Conservation (phyloP, 805 yeast species). For the Torulaspora maleeae region DNA sequence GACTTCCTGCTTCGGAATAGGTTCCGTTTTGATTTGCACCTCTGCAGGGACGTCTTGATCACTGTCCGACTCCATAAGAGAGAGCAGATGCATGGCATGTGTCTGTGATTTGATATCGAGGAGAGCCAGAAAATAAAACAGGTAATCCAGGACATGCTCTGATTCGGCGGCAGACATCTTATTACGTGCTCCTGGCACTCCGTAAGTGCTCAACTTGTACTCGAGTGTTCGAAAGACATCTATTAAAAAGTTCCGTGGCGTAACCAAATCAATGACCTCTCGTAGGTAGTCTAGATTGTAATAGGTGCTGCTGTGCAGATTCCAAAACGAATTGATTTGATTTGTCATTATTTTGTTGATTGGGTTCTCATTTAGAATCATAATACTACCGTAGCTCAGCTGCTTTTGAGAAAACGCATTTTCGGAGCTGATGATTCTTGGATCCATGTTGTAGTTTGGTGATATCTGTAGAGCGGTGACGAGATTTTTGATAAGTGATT, state of each 20-base stretch:
- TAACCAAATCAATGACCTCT: conserved; percentile 27
- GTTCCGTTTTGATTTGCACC: conserved; percentile 12
- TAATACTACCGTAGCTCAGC: conserved; percentile 23
- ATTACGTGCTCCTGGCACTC: conserved; percentile 24
- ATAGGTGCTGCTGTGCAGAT: conserved; percentile 36
- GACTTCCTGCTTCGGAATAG: conserved; percentile 13
- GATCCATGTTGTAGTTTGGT: conserved; percentile 30
- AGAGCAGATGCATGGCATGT: conserved; percentile 24
- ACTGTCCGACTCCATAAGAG: conserved; percentile 19
- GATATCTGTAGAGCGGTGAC: conserved; percentile 22
- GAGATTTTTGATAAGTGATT: conserved; percentile 24
- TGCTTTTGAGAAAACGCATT: conserved; percentile 29
- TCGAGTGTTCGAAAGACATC: conserved; percentile 28
- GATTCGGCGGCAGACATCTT: conserved; percentile 23
- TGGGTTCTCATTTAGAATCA: conserved; percentile 30
- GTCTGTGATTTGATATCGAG: conserved; percentile 27
- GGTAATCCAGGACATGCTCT: conserved; percentile 28
- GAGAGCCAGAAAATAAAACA: conserved; percentile 31
- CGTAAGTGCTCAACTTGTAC: conserved; percentile 26
- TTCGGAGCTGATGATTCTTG: conserved; percentile 22
- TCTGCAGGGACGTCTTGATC: conserved; percentile 7
- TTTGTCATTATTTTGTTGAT: conserved; percentile 33
- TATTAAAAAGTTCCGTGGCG: conserved; percentile 27
- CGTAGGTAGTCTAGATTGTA: conserved; percentile 33
- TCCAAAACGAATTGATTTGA: conserved; percentile 37